Conservation (phyloP, 2,329 filamentous ascomycete genomes). For the Aureobasidium sp. region DNA sequence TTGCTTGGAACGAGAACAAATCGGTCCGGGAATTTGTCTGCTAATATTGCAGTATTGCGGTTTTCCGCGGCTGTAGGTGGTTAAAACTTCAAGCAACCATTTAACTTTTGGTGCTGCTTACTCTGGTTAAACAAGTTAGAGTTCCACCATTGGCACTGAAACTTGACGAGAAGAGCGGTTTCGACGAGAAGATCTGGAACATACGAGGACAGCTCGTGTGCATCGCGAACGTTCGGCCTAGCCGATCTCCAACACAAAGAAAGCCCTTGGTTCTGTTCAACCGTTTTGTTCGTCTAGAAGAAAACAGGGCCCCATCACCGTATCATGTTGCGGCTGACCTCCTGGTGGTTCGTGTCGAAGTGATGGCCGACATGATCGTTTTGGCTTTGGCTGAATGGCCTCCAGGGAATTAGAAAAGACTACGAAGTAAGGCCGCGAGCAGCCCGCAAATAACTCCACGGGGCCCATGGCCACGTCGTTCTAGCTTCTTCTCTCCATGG, state of each 20-base stretch:
- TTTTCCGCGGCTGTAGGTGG: neutral
- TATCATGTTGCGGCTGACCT: constrained; percentile 1
- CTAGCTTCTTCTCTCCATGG: neutral
- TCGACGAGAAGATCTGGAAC: neutral
- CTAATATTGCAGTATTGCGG: neutral
- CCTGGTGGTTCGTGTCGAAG: neutral
- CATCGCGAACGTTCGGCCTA: neutral
- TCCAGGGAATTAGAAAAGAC: no score
- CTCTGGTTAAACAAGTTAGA: neutral
- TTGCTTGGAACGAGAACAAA: neutral
- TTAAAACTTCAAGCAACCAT: neutral
- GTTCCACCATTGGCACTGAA: neutral
- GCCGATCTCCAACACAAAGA: neutral
- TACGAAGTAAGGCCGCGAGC: constrained; percentile 4
- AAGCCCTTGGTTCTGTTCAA: neutral
- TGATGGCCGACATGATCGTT: neutral
- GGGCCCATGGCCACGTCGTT: neutral
- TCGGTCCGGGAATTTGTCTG: neutral
- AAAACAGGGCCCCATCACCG: neutral
- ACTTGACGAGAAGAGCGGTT: constrained; percentile 3
- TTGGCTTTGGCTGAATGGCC: neutral
- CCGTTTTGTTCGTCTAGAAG: neutral
- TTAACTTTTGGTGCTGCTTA: neutral
- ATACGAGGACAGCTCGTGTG: neutral
- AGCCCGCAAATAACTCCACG: constrained; percentile 5